Evolutionary conservation across 371 early-diverging fungal genomes (phyloP), one percentile per base, ranked within the genome.

Genomic region (Saksenaea oblongispora): DNA sequence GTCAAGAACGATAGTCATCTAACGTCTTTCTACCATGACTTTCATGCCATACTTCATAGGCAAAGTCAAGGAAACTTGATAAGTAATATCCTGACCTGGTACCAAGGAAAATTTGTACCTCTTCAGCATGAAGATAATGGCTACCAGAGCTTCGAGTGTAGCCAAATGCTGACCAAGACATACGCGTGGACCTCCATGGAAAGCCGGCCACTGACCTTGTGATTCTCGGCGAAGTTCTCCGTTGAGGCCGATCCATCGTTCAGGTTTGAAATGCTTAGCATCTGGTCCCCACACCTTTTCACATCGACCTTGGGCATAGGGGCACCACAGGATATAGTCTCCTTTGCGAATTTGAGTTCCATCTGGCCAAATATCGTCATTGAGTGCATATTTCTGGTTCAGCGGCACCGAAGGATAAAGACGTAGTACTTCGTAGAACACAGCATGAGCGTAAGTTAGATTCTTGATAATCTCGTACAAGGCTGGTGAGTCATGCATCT

Each of bases 381-480:
- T 64, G 14, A 89, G 65, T 11, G 89, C 89, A 35, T 73, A 63
- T 73, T 90, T 91, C 34, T 78, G 68, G 31, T 90, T 86, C 17
- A 58, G 64, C 31, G 94, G 93, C 0, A 93, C 92, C 11, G 86
- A 83, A 0, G 93, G 91, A 66, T 89, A 83, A 11, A 90, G 69
- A n/a, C 92, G 82, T 10, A 93, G 70, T 0, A 84, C 74, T 71
- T 93, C 94, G 61, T 77, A 77, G 61, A 83, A 78, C 82, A 80
- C 85, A 62, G 87, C 81, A 53, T 84, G 84, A 17, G 83, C 75
- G 62, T 85, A 88, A 18, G 67, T 73, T 76, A 87, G 80, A 10
- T 80, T 63, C 61, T 77, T 78, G 27, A 78, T 69, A 4, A 72
- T 66, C 56, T 85, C 82, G 58, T 83, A 84, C 5, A 79, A 58